Conservation (phyloP, 257 asterid species). For the Handroanthus guayacan region DNA sequence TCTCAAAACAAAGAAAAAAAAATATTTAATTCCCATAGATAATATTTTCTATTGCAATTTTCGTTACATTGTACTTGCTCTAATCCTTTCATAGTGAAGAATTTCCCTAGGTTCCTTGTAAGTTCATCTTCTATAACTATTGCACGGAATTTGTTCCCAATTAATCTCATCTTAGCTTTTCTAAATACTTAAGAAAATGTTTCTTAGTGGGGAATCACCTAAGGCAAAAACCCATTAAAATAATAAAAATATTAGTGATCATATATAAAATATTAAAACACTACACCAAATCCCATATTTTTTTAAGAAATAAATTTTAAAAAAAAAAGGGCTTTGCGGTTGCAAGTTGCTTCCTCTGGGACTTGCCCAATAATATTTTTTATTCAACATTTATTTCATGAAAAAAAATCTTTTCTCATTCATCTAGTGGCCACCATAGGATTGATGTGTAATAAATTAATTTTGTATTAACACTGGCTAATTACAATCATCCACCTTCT, state of each 20-base stretch:
- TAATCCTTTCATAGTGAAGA: slow-evolving; percentile 5
- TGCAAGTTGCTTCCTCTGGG: slow-evolving; percentile 69
- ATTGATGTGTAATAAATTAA: slow-evolving; percentile 22
- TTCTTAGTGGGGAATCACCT: slow-evolving; percentile 50
- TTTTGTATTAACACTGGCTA: slow-evolving; percentile 10
- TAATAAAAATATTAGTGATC: slow-evolving; percentile 18
- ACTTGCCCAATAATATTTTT: slow-evolving; percentile 42
- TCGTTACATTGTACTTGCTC: slow-evolving; percentile 10
- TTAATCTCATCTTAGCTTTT: slow-evolving; percentile 44
- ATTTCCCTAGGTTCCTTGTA: slow-evolving; percentile 22
- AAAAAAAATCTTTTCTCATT: not conserved
- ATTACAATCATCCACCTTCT: slow-evolving; percentile 38
- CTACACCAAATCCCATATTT: not conserved
- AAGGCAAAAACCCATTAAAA: slow-evolving; percentile 38
- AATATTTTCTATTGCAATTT: not conserved
- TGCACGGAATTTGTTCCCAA: slow-evolving; percentile 43
- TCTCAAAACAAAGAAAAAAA: not conserved
- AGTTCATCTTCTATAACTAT: slow-evolving; percentile 33
- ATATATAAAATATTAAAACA: slow-evolving; percentile 35
- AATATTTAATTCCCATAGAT: not conserved
- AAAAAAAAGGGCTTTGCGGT: slow-evolving; percentile 47
- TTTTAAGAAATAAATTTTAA: too few species aligned
- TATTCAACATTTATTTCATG: slow-evolving; percentile 33
- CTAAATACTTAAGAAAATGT: slow-evolving; percentile 36
- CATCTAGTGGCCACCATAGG: slow-evolving; percentile 46